phyloP scores from a whole-genome alignment of 2,329 filamentous ascomycete species.

The Aureobasidium leucospermi region DNA sequence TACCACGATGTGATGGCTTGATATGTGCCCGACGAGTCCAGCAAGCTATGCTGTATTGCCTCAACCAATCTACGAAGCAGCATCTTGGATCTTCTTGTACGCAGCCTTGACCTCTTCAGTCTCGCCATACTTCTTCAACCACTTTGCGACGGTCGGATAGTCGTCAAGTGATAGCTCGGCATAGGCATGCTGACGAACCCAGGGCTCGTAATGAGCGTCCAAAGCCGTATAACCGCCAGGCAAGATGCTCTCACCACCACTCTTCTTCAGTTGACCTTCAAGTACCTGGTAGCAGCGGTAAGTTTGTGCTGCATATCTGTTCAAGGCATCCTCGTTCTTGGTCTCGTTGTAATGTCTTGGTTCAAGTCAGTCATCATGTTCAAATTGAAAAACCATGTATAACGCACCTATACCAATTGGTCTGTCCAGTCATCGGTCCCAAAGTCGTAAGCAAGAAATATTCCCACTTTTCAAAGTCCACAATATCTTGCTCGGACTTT shows the following conservation, averaged over 20 bases:
- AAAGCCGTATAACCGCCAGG: constrained; percentile 32
- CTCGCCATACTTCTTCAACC: constrained; percentile 30
- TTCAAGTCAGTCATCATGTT: neutral
- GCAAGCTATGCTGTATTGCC: too few species aligned
- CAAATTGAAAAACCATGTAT: too few species aligned
- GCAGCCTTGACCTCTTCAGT: constrained; percentile 35
- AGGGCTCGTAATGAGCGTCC: constrained; percentile 37
- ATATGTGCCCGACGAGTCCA: too few species aligned
- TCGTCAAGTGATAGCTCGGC: constrained; percentile 34
- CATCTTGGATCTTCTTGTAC: constrained; percentile 29
- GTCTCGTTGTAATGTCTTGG: constrained; percentile 18
- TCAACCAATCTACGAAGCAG: neutral
- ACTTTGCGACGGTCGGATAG: constrained; percentile 34
- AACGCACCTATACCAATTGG: constrained; percentile 16
- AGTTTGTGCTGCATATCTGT: constrained; percentile 33
- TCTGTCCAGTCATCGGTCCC: constrained; percentile 36
- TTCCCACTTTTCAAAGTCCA: constrained; percentile 42
- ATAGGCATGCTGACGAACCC: constrained; percentile 32
- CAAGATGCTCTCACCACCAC: constrained; percentile 31
- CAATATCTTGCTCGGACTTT: constrained; percentile 31
- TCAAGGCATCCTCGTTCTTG: constrained; percentile 37
- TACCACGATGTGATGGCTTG: too few species aligned
- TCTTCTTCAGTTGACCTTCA: constrained; percentile 35
- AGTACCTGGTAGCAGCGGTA: constrained; percentile 37
- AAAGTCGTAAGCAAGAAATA: constrained; percentile 36